These are phyloP conservation scores for Coemansia umbellata DNA, from an alignment of 192 early-diverging fungal species.

Conservation along the genomic window DNA sequence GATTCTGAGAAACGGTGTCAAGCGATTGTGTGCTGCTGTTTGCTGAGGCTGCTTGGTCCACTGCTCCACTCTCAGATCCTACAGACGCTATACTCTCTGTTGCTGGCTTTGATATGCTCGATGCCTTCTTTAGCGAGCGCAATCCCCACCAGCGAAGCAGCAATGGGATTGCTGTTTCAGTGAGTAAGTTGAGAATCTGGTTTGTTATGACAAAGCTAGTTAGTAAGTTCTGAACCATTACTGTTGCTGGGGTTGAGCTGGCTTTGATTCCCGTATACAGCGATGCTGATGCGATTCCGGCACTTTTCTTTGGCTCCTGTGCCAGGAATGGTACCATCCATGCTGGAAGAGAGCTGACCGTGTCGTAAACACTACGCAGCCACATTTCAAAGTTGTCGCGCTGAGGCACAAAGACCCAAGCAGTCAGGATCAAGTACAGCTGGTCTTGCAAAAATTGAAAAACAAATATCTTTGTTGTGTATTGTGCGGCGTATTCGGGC, in stretches of 20 bases:
- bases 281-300: not conserved
- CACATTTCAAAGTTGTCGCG: conserved; percentile 60
- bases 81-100: not conserved
- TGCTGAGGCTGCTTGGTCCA: not conserved
- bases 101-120: not conserved
- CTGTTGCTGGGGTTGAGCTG: conserved; percentile 41
- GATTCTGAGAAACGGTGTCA: not conserved
- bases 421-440: conserved; percentile 82
- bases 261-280: conserved; percentile 19
- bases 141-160: conserved; percentile 49
- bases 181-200: conserved; percentile 71
- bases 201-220: conserved; percentile 80
- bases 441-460: conserved; percentile 79
- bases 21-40: not conserved
- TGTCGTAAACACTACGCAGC: conserved; percentile 27
- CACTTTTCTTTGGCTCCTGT: not conserved
- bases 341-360: conserved; percentile 14
- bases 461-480: conserved; percentile 82
- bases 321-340: conserved; percentile 17
- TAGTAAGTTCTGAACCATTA: conserved; percentile 48
- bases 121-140: conserved; percentile 1
- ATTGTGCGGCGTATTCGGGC: conserved; percentile 61
- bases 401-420: conserved; percentile 85
- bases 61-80: not conserved
- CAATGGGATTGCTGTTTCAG: conserved; percentile 74